Percentiles rank a stretch among this genome's conserved stretches.
These are phyloP conservation scores for Anthracocystis walkeri DNA, from an alignment of 1,284 basidiomycete genomes.

Conservation along the genomic window DNA sequence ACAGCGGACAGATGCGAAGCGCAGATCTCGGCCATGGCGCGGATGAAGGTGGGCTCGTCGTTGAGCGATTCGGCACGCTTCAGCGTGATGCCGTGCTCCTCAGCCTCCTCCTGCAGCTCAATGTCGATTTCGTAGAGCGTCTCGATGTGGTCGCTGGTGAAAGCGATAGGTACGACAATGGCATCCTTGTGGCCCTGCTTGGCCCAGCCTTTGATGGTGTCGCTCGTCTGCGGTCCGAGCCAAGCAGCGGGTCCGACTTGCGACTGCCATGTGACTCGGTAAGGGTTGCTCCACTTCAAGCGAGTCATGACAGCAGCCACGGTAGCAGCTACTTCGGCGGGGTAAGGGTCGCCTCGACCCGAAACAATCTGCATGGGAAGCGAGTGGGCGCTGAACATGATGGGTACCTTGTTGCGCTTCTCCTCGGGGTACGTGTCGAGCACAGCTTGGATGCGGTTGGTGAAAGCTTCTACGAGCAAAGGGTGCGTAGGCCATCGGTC, in stretches of 20 bases:
- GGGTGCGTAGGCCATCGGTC: conserved; percentile 97
- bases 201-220: conserved; percentile 91
- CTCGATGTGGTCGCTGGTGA: conserved; percentile 99
- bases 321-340: conserved; percentile 93
- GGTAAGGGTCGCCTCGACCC: conserved; percentile 91
- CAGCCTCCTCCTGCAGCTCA: conserved; percentile 85
- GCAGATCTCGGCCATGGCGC: conserved; percentile 93
- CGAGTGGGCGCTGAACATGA: conserved; percentile 97
- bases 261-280: conserved; percentile 96
- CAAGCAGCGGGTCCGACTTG: conserved; percentile 97
- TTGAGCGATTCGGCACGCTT: conserved; percentile 95
- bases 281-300: conserved; percentile 71
- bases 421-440: conserved; percentile 82
- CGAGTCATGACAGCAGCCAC: conserved; percentile 71
- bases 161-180: conserved; percentile 94
- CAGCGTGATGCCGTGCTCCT: conserved; percentile 88
- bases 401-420: conserved; percentile 78
- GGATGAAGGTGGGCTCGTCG: conserved; percentile 95
- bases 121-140: conserved; percentile 96
- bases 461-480: conserved; percentile 92
- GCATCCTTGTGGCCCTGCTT: conserved; percentile 86
- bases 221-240: conserved; percentile 96
- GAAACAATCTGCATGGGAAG: conserved; percentile 78
- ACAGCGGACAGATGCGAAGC: conserved; percentile 77
- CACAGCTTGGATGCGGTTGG: conserved; percentile 85